phyloP scores from a whole-genome alignment of 2,329 filamentous ascomycete species.

The Colletotrichum tofieldiae region DNA sequence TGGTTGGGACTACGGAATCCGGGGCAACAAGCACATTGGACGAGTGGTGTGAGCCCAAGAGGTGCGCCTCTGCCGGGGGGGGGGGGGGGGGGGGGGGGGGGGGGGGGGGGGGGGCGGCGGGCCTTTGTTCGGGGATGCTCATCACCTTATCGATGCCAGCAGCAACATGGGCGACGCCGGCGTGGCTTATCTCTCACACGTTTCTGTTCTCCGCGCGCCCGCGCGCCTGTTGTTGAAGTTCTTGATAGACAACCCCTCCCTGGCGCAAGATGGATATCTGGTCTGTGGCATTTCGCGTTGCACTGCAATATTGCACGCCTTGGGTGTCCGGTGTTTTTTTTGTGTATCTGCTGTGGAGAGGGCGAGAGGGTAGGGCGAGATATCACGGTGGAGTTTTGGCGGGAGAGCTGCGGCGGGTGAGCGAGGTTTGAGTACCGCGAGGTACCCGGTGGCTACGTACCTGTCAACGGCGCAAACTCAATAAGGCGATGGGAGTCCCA shows the following conservation, averaged over 20 bases:
- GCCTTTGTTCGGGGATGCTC: background rate
- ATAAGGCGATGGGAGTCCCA: background rate
- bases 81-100: too few species aligned
- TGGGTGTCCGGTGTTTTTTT: background rate
- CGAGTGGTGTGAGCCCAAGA: background rate
- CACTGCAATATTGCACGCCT: background rate
- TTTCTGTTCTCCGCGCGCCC: background rate
- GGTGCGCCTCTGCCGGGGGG: background rate
- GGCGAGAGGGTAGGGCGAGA: constrained; percentile 1
- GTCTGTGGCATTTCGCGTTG: background rate
- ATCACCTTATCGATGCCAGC: background rate
- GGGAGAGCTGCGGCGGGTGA: constrained; percentile 7
- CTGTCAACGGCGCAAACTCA: constrained; percentile 8
- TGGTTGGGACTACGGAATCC: constrained; percentile 1
- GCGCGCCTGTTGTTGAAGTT: background rate
- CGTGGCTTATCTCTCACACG: background rate
- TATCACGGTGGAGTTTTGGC: background rate
- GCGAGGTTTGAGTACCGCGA: constrained; percentile 1
- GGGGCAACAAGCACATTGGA: constrained; percentile 3
- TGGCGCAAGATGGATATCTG: background rate
- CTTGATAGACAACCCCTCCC: background rate
- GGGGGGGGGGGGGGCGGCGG: too few species aligned
- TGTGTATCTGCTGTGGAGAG: constrained; percentile 21
- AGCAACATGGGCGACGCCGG: background rate
- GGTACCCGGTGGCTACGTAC: constrained; percentile 2